These are phyloP conservation scores for Paramecium caudatum DNA, from an alignment of 73 alveolate species.

Conservation along the genomic window DNA sequence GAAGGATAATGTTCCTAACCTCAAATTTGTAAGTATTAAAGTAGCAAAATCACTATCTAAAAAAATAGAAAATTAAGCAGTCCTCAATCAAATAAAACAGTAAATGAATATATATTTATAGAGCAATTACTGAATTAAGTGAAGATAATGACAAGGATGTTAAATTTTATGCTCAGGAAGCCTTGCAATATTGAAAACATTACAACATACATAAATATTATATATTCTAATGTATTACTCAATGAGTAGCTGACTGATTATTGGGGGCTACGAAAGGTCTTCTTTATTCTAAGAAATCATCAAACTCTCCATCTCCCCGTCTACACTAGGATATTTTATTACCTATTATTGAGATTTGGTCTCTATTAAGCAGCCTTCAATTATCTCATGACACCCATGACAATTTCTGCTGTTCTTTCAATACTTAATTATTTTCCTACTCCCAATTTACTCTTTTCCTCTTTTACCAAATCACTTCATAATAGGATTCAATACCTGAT, in stretches of 20 bases:
- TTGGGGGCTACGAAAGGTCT: slow-evolving; percentile 77
- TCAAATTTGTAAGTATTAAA: slow-evolving; percentile 91
- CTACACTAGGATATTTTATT: neutral
- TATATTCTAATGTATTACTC: slow-evolving; percentile 41
- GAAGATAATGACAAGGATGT: slow-evolving; percentile 92
- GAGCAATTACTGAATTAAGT: slow-evolving; percentile 74
- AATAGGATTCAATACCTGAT: neutral
- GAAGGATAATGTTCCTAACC: slow-evolving; percentile 96
- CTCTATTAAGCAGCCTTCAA: slow-evolving; percentile 71
- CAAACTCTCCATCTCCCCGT: slow-evolving; percentile 75
- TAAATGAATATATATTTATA: neutral
- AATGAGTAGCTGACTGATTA: slow-evolving; percentile 72
- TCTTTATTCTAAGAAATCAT: slow-evolving; percentile 75
- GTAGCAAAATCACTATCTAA: slow-evolving; percentile 84
- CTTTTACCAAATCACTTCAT: slow-evolving; percentile 11
- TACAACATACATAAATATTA: slow-evolving; percentile 30
- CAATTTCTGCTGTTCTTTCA: slow-evolving; percentile 74
- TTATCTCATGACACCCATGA: slow-evolving; percentile 72
- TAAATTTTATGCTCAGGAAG: slow-evolving; percentile 86
- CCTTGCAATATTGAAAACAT: slow-evolving; percentile 80
- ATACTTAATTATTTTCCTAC: slow-evolving; percentile 68
- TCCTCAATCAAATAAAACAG: slow-evolving; percentile 68
- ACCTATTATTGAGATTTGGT: slow-evolving; percentile 57
- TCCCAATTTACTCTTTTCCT: slow-evolving; percentile 71
- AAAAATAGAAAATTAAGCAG: slow-evolving; percentile 79